Evolutionary conservation across 805 yeast species (phyloP).

Genomic region (Kodamaea hsintzibuensis): DNA sequence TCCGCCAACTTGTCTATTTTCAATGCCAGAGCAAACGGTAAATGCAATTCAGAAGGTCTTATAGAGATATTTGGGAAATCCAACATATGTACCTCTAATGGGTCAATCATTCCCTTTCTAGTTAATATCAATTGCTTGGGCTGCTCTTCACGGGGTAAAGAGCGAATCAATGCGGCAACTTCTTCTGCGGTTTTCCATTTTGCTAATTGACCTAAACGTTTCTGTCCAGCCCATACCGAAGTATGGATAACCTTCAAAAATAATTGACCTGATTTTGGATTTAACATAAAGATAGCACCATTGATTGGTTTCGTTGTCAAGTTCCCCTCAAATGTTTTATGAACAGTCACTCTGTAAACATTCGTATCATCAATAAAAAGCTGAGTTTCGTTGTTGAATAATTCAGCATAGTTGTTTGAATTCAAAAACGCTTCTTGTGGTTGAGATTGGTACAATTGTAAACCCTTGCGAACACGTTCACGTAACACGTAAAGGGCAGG

Average conservation of each 20-base stretch:
- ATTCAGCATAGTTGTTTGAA: conserved; percentile 85
- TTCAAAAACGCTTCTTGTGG: conserved; percentile 90
- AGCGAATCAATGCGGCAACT: conserved; percentile 85
- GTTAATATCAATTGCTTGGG: conserved; percentile 92
- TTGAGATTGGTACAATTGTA: conserved; percentile 90
- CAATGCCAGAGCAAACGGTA: conserved; percentile 88
- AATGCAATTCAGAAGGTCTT: conserved; percentile 81
- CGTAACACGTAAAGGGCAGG: conserved; percentile 90
- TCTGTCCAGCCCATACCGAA: conserved; percentile 96
- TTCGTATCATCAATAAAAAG: conserved; percentile 91
- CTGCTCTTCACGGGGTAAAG: conserved; percentile 90
- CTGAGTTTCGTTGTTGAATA: conserved; percentile 81
- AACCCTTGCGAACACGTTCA: conserved; percentile 90
- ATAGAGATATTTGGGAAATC: conserved; percentile 93
- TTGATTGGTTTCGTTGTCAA: conserved; percentile 88
- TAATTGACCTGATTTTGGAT: conserved; percentile 89
- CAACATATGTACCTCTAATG: conserved; percentile 93
- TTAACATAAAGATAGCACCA: conserved; percentile 87
- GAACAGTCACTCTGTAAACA: conserved; percentile 90
- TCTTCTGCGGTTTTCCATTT: conserved; percentile 99
- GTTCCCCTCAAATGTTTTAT: conserved; percentile 90
- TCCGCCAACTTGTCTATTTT: conserved; percentile 78
- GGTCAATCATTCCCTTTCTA: conserved; percentile 88
- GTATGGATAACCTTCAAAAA: conserved; percentile 89
- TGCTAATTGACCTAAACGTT: conserved; percentile 86